A percentile compares a stretch with the other conserved stretches of the same genome.
phyloP scores from a whole-genome alignment of 768 basidiomycete species.

The Lactifluus piperatus region DNA sequence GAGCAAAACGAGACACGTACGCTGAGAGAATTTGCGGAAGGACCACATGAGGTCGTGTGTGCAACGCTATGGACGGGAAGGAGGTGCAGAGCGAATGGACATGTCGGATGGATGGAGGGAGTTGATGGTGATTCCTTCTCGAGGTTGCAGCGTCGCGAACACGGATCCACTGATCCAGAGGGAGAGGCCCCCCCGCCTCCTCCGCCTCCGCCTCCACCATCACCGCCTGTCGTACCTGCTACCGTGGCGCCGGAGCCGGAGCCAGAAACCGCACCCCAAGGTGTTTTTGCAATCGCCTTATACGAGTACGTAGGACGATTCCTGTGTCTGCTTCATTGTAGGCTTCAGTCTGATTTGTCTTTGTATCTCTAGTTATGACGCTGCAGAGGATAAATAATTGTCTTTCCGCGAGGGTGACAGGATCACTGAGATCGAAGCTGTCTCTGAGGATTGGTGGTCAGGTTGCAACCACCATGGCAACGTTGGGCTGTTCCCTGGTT shows the following conservation, averaged over 20 bases:
- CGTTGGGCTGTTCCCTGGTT: conserved; percentile 68
- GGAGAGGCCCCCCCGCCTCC: conserved; percentile 51
- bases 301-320: conserved; percentile 51
- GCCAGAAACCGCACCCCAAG: conserved; percentile 40
- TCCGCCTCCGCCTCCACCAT: too few relatives aligned
- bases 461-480: conserved; percentile 50
- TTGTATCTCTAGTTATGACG: conserved; percentile 59
- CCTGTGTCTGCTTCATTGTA: not conserved
- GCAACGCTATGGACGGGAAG: too few relatives aligned
- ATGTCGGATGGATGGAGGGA: too few relatives aligned
- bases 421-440: conserved; percentile 71
- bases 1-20: too few relatives aligned
- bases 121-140: too few relatives aligned
- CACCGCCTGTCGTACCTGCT: conserved; percentile 34
- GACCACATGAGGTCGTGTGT: too few relatives aligned
- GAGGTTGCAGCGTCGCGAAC: too few relatives aligned
- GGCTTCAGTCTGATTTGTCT: conserved; percentile 6
- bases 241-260: conserved; percentile 40
- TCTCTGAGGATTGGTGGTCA: conserved; percentile 84
- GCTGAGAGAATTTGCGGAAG: too few relatives aligned
- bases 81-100: too few relatives aligned
- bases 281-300: conserved; percentile 51
- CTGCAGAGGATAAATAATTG: conserved; percentile 86
- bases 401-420: conserved; percentile 76
- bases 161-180: too few relatives aligned